Evolutionary conservation across 78 protist species (phyloP).

Genomic region (Polysphondylium violaceum): DNA sequence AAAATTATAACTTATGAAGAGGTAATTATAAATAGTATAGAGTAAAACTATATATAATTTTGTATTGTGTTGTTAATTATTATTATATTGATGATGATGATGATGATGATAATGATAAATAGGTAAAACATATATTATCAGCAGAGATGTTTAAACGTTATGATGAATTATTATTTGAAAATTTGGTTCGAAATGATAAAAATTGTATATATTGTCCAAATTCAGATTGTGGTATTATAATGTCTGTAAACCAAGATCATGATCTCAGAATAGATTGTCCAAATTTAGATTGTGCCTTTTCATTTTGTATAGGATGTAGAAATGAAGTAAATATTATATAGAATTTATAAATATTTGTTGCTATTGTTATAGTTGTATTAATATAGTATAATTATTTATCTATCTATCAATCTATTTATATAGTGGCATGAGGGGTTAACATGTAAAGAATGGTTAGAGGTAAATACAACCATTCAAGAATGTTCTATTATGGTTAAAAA

Average conservation of each 20-base stretch:
- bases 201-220: constrained; percentile 34
- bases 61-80: neutral
- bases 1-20: constrained; percentile 19
- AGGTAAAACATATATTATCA: constrained; percentile 29
- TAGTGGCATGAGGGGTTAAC: neutral
- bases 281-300: neutral
- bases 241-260: neutral
- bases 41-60: neutral
- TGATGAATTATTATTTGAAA: neutral
- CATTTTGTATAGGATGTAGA: constrained; percentile 46
- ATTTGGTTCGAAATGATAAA: neutral
- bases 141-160: constrained; percentile 4
- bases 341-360: too few species aligned
- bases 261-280: neutral
- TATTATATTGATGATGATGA: neutral
- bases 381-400: too few species aligned
- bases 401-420: neutral
- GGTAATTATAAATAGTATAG: neutral
- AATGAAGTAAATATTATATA: neutral
- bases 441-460: neutral
- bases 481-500: neutral
- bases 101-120: neutral
- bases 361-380: neutral
- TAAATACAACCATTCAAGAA: neutral
- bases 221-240: constrained; percentile 1